Base-by-base conservation (phyloP, 768 basidiomycete species). In the Tulasnella sp. region DNA sequence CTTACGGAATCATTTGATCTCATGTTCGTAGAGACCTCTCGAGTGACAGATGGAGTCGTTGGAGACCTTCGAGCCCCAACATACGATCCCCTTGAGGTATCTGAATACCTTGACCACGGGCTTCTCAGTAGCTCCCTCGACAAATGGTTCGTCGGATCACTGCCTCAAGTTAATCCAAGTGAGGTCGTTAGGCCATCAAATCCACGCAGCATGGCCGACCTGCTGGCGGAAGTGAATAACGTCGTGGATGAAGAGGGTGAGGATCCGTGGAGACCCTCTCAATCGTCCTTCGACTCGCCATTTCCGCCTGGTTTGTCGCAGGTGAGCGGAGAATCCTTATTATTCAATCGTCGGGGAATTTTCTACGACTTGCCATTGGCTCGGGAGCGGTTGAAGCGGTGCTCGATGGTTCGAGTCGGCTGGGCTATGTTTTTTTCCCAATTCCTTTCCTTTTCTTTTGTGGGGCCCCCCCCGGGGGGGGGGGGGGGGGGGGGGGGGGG, bases 61-160 rank as follows among this genome's bases (percentile, higher is more conserved):
- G 61, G 70, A 23, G 79, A 80, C 29, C 51, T 80, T 35, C 70
- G 79, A 23, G 40, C 79, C 23, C 79, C 75, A 29, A 69, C 71
- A 32, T 80, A 71, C 42, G 79, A 80, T 55, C 79, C 79, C 23
- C 79, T 80, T 23, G 79, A 80, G 61, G 79, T 75, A 35, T 72
- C 75, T 20, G 79, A 79, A 23, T 80, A 80, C 69, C 78, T 80
- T 23, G 79, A 80, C 32, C 39, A 79, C 37, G 71, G 79, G n/a
- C 71, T 80, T 23, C 74, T 77, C 57, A 23, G 51, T 15, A 79
- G 79, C 73, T 57, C 78, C 35, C 72, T 80, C 29, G 79, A 79
- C 55, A 51, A 61, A 55, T 80, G 79, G 79, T 80, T 80, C 46
- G 23, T 37, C 15, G 79, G 79, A n/a, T 51, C 79, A 32, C 15